Base-by-base conservation (phyloP, 495 filamentous ascomycete genomes). In the Talaromyces wortmannii region DNA sequence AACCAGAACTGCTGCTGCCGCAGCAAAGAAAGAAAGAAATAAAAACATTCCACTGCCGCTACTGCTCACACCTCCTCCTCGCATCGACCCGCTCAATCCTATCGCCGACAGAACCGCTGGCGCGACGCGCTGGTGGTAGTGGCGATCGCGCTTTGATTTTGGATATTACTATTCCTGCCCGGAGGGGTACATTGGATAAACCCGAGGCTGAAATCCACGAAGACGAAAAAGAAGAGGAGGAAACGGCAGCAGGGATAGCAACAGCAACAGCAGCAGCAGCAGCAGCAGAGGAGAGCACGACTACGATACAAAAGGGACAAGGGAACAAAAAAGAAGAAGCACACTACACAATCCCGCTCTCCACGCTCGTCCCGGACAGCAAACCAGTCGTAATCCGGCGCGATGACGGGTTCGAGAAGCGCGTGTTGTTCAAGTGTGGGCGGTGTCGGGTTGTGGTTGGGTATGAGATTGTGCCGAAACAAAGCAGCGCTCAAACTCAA, bases 321-420 rank as follows among this genome's bases (percentile, higher is more conserved):
- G 5, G 2, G 5, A 5, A 40, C 8, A 40, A 30, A 23, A 46
- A 31, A 18, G 56, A 47, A 30, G 48, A 52, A 63, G 36, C 77
- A 78, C 76, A 78, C 60, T 73, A 74, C 53, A 77, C 76, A 0
- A 70, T 83, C 16, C 70, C 81, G 1, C 70, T 81, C 7, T 73
- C 72, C 0, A 80, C 79, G 2, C 66, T 71, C 7, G 48, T 70
- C 3, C 64, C 74, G 0, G 77, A 85, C 52, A 67, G 72, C 0
- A 74, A 75, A 12, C 62, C 79, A 16, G 74, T 79, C 4, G 67
- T 91, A 0, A 70, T 89, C 13, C 67, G 79, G 5, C 72, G 83
- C 3, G 78, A 80, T 58, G 85, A 89, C 53, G 88, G 88, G 18
- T 90, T 89, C 50, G 88, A 91, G 73, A 89, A 88, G 74, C 65